Evolutionary conservation across 768 basidiomycete species (phyloP), one percentile per base, ranked within the genome.

Genomic region (Hypholoma fasciculare): DNA sequence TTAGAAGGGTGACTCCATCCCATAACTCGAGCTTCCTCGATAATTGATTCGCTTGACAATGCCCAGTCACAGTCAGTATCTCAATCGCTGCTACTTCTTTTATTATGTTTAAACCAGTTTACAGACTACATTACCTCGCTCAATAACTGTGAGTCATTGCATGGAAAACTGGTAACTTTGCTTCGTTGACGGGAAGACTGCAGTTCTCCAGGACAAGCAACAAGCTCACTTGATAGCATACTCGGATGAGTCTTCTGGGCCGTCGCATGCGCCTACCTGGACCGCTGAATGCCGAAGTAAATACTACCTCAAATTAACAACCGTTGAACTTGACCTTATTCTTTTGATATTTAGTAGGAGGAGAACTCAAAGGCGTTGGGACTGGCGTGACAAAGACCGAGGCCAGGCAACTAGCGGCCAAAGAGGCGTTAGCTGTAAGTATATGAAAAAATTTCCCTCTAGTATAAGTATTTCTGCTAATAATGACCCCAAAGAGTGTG

Each of bases 271-370:
- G 11, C 62, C 73, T 30, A 55, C 65, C 19, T 89, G 87, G 87
- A 82, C 75, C 9, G 68, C 76, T n/a, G 67, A 76, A 19, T 88
- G 84, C 69, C 86, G 83, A 72, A 74, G 87, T 87, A 62, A 63
- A 82, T 42, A 14, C 11, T 27, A 23, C 20, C 20, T 51, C 49
- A 46, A 14, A 37, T 27, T 9, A 13, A 23, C 43, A 49, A 39
- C 53, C 55, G 30, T 59, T 57, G 51, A 34, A 11, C 16, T 4
- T 40, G n/a, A 16, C 2, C 30, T 60, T 7, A 56, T 27, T 27
- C 26, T 49, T 26, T 49, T 34, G 16, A 27, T 51, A 11, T 58
- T 19, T 14, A 87, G 86, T 87, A 40, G 62, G 70, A 30, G 82
- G 79, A 7, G 69, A 76, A 56, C 70, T 75, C 7, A 76, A 74